A percentile compares a stretch with the other conserved stretches of the same genome.
phyloP scores from a whole-genome alignment of 1,139 yeast species.

The Geotrichum phurueaensis region DNA sequence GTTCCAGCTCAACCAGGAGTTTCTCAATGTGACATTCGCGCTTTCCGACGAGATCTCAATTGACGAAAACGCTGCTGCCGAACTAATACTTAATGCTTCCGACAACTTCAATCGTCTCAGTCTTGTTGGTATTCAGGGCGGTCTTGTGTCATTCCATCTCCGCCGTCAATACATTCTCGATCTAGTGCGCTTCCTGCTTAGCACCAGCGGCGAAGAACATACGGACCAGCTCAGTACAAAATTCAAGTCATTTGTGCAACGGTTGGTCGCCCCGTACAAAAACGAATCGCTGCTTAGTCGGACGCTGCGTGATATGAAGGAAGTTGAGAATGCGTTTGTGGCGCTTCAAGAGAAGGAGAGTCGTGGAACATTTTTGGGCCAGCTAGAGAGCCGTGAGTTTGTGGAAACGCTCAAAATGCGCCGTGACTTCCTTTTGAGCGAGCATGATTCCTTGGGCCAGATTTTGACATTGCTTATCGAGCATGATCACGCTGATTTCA shows the following conservation, averaged over 20 bases:
- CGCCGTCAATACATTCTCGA: constrained; percentile 69
- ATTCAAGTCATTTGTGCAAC: constrained; percentile 12
- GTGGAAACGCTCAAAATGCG: constrained; percentile 52
- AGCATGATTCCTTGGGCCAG: constrained; percentile 70
- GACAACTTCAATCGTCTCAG: constrained; percentile 46
- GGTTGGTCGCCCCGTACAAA: constrained; percentile 13
- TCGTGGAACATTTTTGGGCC: constrained; percentile 50
- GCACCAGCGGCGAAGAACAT: constrained; percentile 25
- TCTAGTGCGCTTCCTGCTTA: constrained; percentile 54
- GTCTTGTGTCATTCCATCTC: constrained; percentile 61
- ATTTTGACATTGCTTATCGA: constrained; percentile 37
- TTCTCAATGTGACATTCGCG: constrained; percentile 44
- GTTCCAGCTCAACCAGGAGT: constrained; percentile 49
- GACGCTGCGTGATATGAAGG: constrained; percentile 49
- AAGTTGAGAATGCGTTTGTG: constrained; percentile 50
- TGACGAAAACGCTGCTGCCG: constrained; percentile 63
- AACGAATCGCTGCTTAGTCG: constrained; percentile 26
- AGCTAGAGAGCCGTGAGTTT: constrained; percentile 43
- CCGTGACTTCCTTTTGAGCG: constrained; percentile 54
- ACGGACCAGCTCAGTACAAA: constrained; percentile 6
- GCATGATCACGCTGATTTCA: constrained; percentile 36
- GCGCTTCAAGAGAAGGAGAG: constrained; percentile 53
- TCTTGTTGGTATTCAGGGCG: constrained; percentile 55
- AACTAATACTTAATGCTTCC: constrained; percentile 46
- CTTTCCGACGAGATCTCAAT: constrained; percentile 61